Evolutionary conservation across 2,329 filamentous ascomycete species (phyloP).

Genomic region (Dactylellina parvicollis): DNA sequence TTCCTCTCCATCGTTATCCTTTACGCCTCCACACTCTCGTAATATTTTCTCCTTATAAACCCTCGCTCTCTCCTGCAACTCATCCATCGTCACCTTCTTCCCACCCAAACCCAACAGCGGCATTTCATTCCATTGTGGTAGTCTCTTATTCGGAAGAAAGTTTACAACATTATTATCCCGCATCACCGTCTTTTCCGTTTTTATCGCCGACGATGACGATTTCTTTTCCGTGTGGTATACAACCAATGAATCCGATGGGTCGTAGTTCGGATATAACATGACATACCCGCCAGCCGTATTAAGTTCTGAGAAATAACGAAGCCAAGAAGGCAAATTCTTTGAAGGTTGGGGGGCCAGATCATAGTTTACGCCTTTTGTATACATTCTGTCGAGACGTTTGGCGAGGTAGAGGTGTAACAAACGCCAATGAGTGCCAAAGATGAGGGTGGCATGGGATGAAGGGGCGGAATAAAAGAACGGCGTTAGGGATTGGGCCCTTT

Average conservation of each 20-base stretch:
- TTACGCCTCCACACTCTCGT: conserved; percentile 27
- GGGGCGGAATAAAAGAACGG: conserved; percentile 88
- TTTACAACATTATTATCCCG: conserved; percentile 35
- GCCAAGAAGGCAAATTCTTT: conserved; percentile 18
- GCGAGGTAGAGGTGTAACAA: conserved; percentile 84
- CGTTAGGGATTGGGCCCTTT: conserved; percentile 60
- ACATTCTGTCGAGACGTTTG: conserved; percentile 64
- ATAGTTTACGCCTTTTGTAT: conserved; percentile 23
- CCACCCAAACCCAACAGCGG: conserved; percentile 34
- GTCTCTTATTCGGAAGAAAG: conserved; percentile 7
- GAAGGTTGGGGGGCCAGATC: background rate
- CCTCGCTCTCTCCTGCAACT: background rate
- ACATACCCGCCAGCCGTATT: conserved; percentile 80
- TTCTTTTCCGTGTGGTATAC: conserved; percentile 76
- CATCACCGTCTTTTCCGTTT: conserved; percentile 22
- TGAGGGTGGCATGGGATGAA: conserved; percentile 80
- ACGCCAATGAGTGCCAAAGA: conserved; percentile 85
- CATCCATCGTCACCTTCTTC: conserved; percentile 11
- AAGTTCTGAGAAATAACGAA: conserved; percentile 64
- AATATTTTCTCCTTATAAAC: conserved; percentile 36
- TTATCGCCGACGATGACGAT: background rate
- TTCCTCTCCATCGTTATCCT: conserved; percentile 36
- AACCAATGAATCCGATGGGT: conserved; percentile 68
- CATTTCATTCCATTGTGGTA: conserved; percentile 34
- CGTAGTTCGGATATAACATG: conserved; percentile 78